These are phyloP conservation scores for Gentiana straminea DNA, from an alignment of 257 asterid genomes.

Conservation along the genomic window DNA sequence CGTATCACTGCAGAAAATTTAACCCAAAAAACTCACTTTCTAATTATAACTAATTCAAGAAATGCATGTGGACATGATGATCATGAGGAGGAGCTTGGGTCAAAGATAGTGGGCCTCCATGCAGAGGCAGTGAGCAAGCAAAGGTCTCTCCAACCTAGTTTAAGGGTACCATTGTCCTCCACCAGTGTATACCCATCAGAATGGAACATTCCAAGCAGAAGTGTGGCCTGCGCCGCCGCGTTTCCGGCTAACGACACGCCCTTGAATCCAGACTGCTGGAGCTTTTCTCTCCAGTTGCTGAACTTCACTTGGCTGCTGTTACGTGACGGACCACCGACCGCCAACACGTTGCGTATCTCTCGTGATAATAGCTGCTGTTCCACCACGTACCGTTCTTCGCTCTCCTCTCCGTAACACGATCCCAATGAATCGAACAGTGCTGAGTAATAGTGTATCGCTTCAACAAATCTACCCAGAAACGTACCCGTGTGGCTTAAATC, in stretches of 20 bases:
- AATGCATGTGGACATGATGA: no score
- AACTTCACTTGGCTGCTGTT: slow-evolving; percentile 66
- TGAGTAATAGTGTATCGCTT: slow-evolving; percentile 93
- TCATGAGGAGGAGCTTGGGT: no score
- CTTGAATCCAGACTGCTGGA: slow-evolving; percentile 76
- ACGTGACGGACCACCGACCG: slow-evolving; percentile 75
- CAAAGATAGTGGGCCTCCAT: slow-evolving; percentile 51
- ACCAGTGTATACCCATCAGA: slow-evolving; percentile 88
- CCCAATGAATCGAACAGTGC: slow-evolving; percentile 91
- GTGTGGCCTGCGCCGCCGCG: slow-evolving; percentile 92
- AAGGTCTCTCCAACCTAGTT: slow-evolving; percentile 97
- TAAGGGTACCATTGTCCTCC: slow-evolving; percentile 88
- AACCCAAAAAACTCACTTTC: no score
- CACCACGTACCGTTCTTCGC: slow-evolving; percentile 85
- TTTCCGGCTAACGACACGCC: slow-evolving; percentile 78
- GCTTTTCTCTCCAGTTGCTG: slow-evolving; percentile 91
- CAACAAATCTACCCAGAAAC: slow-evolving; percentile 84
- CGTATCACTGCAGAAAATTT: no score
- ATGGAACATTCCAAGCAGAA: slow-evolving; percentile 88
- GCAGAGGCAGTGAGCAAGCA: slow-evolving; percentile 98
- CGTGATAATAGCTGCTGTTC: slow-evolving; percentile 85
- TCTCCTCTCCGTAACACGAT: slow-evolving; percentile 95
- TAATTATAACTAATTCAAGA: no score
- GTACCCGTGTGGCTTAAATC: slow-evolving; percentile 95
- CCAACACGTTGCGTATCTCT: slow-evolving; percentile 76